Evolutionary conservation across 2,329 filamentous ascomycete genomes (phyloP).

Genomic region (Neonectria ditissima): DNA sequence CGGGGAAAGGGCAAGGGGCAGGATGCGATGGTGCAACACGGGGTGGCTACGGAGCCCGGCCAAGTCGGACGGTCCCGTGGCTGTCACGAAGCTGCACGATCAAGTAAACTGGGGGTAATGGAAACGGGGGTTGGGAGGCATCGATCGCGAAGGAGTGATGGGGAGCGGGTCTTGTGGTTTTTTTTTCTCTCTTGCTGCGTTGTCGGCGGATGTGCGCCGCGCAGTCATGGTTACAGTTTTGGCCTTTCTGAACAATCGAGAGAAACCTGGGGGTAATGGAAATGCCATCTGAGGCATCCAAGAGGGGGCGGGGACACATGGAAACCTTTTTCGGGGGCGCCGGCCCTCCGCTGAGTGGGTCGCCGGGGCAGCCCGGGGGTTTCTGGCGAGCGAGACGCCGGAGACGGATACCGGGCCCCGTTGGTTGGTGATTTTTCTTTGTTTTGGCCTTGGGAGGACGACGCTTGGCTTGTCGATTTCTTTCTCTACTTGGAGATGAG

Average conservation of each 20-base stretch:
- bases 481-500: neutral
- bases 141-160: constrained; percentile 35
- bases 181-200: too few species aligned
- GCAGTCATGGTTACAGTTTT: constrained; percentile 18
- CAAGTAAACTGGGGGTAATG: constrained; percentile 56
- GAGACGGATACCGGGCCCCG: constrained; percentile 25
- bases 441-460: neutral
- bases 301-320: constrained; percentile 15
- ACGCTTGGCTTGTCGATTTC: neutral
- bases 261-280: constrained; percentile 53
- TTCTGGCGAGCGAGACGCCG: constrained; percentile 21
- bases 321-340: constrained; percentile 36
- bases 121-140: constrained; percentile 40
- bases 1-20: constrained; percentile 30
- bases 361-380: constrained; percentile 40
- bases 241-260: constrained; percentile 14
- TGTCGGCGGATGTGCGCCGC: constrained; percentile 12
- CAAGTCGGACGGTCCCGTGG: constrained; percentile 39
- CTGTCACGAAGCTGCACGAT: constrained; percentile 49
- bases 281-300: constrained; percentile 35
- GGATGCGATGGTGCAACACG: constrained; percentile 33
- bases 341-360: constrained; percentile 43
- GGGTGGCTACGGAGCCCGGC: constrained; percentile 21
- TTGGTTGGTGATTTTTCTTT: neutral
- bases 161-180: constrained; percentile 26